phyloP scores from a whole-genome alignment of 257 asterid genomes.

The Datura wrightii region DNA sequence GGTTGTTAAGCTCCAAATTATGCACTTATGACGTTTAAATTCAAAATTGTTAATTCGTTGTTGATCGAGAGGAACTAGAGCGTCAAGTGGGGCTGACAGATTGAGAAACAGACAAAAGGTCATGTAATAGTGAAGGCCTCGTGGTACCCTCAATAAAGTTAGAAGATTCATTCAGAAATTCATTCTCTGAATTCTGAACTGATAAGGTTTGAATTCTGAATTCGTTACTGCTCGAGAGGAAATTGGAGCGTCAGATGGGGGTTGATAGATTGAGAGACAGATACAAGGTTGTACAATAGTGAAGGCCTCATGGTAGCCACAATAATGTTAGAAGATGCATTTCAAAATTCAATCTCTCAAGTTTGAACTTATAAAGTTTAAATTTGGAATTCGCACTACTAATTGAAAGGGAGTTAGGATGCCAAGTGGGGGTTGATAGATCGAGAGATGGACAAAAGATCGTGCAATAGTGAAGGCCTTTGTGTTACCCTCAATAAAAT shows the following conservation, averaged over 20 bases:
- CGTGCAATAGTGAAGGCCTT: too few species aligned
- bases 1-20: too few species aligned
- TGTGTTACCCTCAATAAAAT: too few species aligned
- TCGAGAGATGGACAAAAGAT: too few species aligned
- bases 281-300: constrained; percentile 24
- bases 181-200: not conserved
- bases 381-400: not conserved
- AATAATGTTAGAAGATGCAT: not conserved
- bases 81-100: not conserved
- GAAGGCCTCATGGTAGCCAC: constrained; percentile 5
- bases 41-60: not conserved
- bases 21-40: not conserved
- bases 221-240: not conserved
- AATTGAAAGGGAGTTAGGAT: not conserved
- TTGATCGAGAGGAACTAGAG: not conserved
- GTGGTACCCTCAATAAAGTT: not conserved
- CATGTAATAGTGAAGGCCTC: not conserved
- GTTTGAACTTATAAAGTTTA: not conserved
- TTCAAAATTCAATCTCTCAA: too few species aligned
- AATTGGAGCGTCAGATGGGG: not conserved
- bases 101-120: not conserved
- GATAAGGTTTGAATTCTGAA: not conserved
- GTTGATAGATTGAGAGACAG: not conserved
- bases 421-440: not conserved
- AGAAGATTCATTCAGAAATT: not conserved